These are phyloP conservation scores for Blastomyces percursus DNA, from an alignment of 2,329 filamentous ascomycete species.

Conservation along the genomic window DNA sequence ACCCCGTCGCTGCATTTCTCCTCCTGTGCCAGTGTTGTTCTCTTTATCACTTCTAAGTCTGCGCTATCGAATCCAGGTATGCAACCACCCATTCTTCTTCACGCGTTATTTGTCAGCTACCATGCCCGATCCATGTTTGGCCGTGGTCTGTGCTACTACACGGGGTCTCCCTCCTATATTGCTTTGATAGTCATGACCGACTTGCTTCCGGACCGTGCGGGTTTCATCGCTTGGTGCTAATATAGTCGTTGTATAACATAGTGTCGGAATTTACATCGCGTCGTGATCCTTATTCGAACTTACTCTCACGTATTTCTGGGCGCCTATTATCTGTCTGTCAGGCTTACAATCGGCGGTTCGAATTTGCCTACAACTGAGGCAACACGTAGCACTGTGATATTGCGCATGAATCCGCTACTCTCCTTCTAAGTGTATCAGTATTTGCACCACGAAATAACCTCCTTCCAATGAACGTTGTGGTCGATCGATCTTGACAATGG, in stretches of 20 bases:
- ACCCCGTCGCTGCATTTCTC: neutral
- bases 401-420: neutral
- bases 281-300: neutral
- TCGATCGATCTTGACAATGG: slow-evolving; percentile 35
- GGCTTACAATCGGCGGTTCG: neutral
- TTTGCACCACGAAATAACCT: neutral
- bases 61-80: neutral
- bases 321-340: neutral
- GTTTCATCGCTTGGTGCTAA: neutral
- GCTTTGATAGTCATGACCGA: neutral
- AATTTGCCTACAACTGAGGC: neutral
- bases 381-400: neutral
- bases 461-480: slow-evolving; percentile 12
- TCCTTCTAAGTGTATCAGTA: neutral
- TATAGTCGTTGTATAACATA: neutral
- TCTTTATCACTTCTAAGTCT: neutral
- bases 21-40: neutral
- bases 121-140: neutral
- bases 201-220: neutral
- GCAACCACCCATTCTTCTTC: neutral
- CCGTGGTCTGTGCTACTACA: slow-evolving; percentile 1
- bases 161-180: neutral
- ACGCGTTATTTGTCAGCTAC: neutral
- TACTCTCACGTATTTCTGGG: neutral
- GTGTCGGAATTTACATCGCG: neutral